Evolutionary conservation across 2,329 filamentous ascomycete genomes (phyloP).

Genomic region (Fusarium pininemorale): DNA sequence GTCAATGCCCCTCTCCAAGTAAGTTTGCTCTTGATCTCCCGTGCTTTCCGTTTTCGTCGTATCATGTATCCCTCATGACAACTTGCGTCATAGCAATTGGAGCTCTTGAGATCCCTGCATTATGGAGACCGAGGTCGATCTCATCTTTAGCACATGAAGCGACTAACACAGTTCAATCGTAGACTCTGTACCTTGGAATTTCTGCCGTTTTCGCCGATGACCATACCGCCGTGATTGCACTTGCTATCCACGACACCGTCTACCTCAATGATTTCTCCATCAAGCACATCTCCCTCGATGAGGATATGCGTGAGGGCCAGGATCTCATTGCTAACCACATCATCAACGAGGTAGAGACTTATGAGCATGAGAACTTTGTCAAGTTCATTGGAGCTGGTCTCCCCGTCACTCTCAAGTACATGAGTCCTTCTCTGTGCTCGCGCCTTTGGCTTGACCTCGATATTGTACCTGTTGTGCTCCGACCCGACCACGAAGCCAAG

Average conservation of each 20-base stretch:
- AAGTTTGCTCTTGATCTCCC: slow-evolving; percentile 26
- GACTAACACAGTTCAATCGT: slow-evolving; percentile 19
- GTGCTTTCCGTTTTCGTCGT: neutral
- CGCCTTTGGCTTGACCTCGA: slow-evolving; percentile 81
- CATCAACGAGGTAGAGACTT: slow-evolving; percentile 63
- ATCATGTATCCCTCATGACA: slow-evolving; percentile 30
- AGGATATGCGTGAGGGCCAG: slow-evolving; percentile 50
- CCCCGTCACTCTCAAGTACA: slow-evolving; percentile 64
- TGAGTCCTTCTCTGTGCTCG: slow-evolving; percentile 73
- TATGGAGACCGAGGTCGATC: neutral
- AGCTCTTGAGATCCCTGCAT: neutral
- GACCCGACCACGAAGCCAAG: slow-evolving; percentile 56
- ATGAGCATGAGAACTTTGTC: slow-evolving; percentile 71
- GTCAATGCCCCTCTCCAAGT: slow-evolving; percentile 59
- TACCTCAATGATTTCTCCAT: slow-evolving; percentile 79
- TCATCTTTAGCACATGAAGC: neutral
- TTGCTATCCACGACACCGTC: slow-evolving; percentile 77
- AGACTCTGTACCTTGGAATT: slow-evolving; percentile 71
- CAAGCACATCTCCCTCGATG: slow-evolving; percentile 61
- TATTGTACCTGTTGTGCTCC: slow-evolving; percentile 75
- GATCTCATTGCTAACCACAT: slow-evolving; percentile 68
- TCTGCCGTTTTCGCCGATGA: slow-evolving; percentile 63
- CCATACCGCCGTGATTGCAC: slow-evolving; percentile 65
- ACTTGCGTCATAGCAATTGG: slow-evolving; percentile 18
- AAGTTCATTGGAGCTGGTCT: slow-evolving; percentile 82